A percentile compares a stretch with the other conserved stretches of the same genome.
Conservation (phyloP, 2,329 filamentous ascomycete genomes). For the Phaeoacremonium minimum region DNA sequence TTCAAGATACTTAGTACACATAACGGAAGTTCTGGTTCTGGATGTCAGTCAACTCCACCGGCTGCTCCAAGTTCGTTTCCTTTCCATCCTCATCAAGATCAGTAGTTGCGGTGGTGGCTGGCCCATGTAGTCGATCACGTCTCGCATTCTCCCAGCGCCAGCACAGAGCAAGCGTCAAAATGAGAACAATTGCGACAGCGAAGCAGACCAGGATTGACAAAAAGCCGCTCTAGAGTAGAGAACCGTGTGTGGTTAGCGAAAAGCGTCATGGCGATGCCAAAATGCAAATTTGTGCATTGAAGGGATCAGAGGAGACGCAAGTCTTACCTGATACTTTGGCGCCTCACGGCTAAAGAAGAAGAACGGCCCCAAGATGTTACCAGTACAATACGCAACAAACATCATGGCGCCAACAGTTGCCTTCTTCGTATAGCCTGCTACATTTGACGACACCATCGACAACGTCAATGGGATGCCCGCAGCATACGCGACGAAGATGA, state of each 20-base stretch:
- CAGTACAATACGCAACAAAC: slow-evolving; percentile 36
- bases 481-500: slow-evolving; percentile 1
- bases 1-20: background rate
- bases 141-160: slow-evolving; percentile 1
- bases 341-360: slow-evolving; percentile 9
- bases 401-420: slow-evolving; percentile 45
- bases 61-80: background rate
- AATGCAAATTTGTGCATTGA: too few species aligned
- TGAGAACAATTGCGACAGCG: background rate
- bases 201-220: background rate
- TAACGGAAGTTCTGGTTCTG: background rate
- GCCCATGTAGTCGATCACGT: background rate
- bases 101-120: background rate
- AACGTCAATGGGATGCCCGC: slow-evolving; percentile 4
- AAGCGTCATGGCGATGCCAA: too few species aligned
- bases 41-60: background rate
- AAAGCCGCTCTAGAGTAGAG: background rate
- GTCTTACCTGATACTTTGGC: slow-evolving; percentile 2
- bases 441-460: slow-evolving; percentile 19
- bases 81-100: too few species aligned
- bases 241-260: too few species aligned
- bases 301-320: too few species aligned
- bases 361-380: slow-evolving; percentile 6
- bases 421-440: slow-evolving; percentile 49
- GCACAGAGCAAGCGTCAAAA: background rate